Evolutionary conservation across 1,139 yeast species (phyloP).

Genomic region (Kodamaea anthophila): DNA sequence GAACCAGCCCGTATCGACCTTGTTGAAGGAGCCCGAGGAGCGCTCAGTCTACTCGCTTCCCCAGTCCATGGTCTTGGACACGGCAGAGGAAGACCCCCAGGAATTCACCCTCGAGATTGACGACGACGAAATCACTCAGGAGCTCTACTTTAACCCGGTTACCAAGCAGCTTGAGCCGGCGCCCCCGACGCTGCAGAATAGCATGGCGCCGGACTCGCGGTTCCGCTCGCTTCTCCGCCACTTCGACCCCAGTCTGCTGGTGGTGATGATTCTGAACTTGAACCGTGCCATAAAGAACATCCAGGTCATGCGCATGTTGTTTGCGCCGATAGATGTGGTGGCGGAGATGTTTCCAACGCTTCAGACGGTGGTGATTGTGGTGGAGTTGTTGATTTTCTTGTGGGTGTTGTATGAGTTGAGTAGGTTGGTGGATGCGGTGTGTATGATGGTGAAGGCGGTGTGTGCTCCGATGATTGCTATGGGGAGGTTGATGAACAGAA

Average conservation of each 20-base stretch:
- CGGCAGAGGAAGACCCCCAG: slow-evolving; percentile 9
- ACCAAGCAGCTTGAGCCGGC: slow-evolving; percentile 28
- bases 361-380: slow-evolving; percentile 34
- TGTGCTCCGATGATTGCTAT: slow-evolving; percentile 47
- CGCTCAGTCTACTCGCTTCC: slow-evolving; percentile 3
- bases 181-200: slow-evolving; percentile 27
- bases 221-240: slow-evolving; percentile 1
- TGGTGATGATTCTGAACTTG: slow-evolving; percentile 19
- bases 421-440: slow-evolving; percentile 38
- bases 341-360: slow-evolving; percentile 34
- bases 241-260: slow-evolving; percentile 8
- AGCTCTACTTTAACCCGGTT: slow-evolving; percentile 28
- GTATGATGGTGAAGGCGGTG: slow-evolving; percentile 43
- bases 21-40: slow-evolving; percentile 1
- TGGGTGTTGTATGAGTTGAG: slow-evolving; percentile 43
- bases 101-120: slow-evolving; percentile 32
- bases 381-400: slow-evolving; percentile 34
- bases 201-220: slow-evolving; percentile 6
- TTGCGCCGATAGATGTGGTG: slow-evolving; percentile 40
- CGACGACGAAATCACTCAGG: slow-evolving; percentile 22
- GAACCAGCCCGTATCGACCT: slow-evolving; percentile 22
- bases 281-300: slow-evolving; percentile 31
- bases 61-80: slow-evolving; percentile 5
- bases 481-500: slow-evolving; percentile 40
- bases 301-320: slow-evolving; percentile 31